Evolutionary conservation across 129 eudicot genomes (phyloP).

Genomic region (Glebionis coronaria): DNA sequence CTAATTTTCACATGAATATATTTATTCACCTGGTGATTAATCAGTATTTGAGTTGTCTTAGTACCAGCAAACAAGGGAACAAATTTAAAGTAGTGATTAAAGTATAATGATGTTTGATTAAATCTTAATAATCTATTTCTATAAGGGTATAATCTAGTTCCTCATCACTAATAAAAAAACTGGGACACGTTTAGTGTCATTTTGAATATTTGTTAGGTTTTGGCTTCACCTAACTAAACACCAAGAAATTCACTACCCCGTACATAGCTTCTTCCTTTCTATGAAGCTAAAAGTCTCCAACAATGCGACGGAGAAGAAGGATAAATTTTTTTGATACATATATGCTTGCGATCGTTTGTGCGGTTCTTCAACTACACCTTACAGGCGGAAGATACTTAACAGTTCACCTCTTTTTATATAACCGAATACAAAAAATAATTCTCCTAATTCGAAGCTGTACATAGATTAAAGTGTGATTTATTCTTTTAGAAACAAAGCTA

Average conservation of each 20-base stretch:
- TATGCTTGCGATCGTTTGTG: too few species aligned
- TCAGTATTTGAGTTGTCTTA: slow-evolving; percentile 8
- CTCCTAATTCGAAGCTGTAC: neutral
- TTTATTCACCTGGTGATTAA: neutral
- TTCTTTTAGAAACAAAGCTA: too few species aligned
- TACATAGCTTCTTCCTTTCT: neutral
- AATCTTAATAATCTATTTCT: neutral
- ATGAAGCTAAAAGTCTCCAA: neutral
- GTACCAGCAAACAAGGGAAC: slow-evolving; percentile 17
- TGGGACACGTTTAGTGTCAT: neutral
- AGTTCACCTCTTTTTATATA: too few species aligned
- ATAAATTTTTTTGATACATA: neutral
- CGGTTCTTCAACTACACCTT: too few species aligned
- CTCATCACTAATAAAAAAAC: neutral
- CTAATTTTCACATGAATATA: neutral
- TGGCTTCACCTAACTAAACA: slow-evolving; percentile 19
- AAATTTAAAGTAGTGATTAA: slow-evolving; percentile 1
- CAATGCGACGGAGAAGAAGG: neutral
- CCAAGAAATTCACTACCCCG: neutral
- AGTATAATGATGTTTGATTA: slow-evolving; percentile 20
- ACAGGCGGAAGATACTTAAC: too few species aligned
- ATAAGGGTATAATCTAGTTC: neutral
- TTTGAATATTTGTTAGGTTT: slow-evolving; percentile 10
- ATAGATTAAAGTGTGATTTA: neutral
- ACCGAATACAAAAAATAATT: too few species aligned